Percentiles rank a stretch among this genome's conserved stretches.
phyloP scores from a whole-genome alignment of 2,329 filamentous ascomycete species.

The Diaporthe humulicola region DNA sequence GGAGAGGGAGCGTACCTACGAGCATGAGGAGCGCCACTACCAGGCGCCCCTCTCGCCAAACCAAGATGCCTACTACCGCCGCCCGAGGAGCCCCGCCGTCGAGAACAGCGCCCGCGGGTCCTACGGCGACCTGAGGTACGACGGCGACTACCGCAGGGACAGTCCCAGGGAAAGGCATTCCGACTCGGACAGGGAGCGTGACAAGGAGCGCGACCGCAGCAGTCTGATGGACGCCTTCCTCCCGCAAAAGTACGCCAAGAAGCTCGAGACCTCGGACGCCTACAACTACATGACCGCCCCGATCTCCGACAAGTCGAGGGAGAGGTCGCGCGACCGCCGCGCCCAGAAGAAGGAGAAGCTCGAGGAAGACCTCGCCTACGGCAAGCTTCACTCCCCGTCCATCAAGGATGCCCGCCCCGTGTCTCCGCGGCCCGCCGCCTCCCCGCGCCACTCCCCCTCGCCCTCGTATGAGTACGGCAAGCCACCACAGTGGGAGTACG shows the following conservation, averaged over 20 bases:
- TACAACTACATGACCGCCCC: slow-evolving; percentile 44
- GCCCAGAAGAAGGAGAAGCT: slow-evolving; percentile 46
- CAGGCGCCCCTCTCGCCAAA: slow-evolving; percentile 47
- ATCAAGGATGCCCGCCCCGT: slow-evolving; percentile 42
- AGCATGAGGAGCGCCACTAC: slow-evolving; percentile 48
- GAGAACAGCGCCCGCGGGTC: slow-evolving; percentile 42
- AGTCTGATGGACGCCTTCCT: slow-evolving; percentile 54
- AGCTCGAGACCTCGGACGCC: slow-evolving; percentile 44
- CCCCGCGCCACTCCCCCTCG: slow-evolving; percentile 45
- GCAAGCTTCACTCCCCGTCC: slow-evolving; percentile 45
- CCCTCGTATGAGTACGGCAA: slow-evolving; percentile 47
- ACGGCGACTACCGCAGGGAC: slow-evolving; percentile 47
- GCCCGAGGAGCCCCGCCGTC: slow-evolving; percentile 49
- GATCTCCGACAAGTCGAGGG: slow-evolving; percentile 45
- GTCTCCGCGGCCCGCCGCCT: slow-evolving; percentile 43
- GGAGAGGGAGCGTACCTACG: slow-evolving; percentile 47
- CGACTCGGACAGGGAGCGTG: slow-evolving; percentile 49
- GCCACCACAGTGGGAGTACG: slow-evolving; percentile 55
- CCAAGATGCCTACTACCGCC: slow-evolving; percentile 51
- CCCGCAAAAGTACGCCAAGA: slow-evolving; percentile 62
- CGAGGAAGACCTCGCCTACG: slow-evolving; percentile 65
- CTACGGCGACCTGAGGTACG: slow-evolving; percentile 40
- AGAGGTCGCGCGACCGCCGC: slow-evolving; percentile 46
- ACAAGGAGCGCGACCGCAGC: slow-evolving; percentile 41
- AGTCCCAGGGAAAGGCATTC: slow-evolving; percentile 45